Percentiles rank a stretch among this genome's conserved stretches.
Conservation (phyloP, 768 basidiomycete genomes). For the Psilocybe cyanescens region DNA sequence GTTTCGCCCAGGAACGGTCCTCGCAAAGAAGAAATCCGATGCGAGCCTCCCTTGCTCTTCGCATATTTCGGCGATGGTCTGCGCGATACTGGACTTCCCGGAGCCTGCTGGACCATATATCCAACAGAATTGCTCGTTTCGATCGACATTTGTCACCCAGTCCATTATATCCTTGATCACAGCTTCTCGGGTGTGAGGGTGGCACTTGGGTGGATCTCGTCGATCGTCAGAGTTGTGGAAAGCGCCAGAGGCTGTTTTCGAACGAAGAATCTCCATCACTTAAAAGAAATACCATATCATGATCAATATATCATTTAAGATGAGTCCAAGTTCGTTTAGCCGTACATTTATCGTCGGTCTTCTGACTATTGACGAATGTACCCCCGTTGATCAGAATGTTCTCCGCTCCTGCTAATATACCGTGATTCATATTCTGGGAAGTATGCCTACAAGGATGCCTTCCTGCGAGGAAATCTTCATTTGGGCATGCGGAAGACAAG, state of each 20-base stretch:
- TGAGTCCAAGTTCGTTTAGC: too few relatives aligned
- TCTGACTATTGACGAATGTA: too few relatives aligned
- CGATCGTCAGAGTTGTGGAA: slow-evolving; percentile 4
- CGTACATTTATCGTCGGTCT: too few relatives aligned
- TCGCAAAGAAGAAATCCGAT: slow-evolving; percentile 3
- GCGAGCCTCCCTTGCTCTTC: neutral
- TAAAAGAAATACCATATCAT: slow-evolving; percentile 44
- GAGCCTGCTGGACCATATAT: slow-evolving; percentile 8
- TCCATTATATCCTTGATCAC: slow-evolving; percentile 6
- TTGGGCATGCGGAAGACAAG: too few relatives aligned
- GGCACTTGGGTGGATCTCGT: slow-evolving; percentile 6
- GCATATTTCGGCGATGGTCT: neutral
- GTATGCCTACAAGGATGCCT: too few relatives aligned
- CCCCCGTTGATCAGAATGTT: too few relatives aligned
- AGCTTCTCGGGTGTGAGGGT: neutral
- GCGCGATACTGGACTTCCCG: slow-evolving; percentile 6
- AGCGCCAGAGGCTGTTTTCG: neutral
- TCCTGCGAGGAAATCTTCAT: too few relatives aligned
- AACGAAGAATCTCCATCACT: neutral
- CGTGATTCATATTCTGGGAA: too few relatives aligned
- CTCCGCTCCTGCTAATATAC: too few relatives aligned
- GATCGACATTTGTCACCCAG: neutral
- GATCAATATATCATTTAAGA: too few relatives aligned
- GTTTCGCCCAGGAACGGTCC: neutral
- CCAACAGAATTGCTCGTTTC: neutral